phyloP scores from a whole-genome alignment of 768 basidiomycete genomes.

The Suillus lakei region DNA sequence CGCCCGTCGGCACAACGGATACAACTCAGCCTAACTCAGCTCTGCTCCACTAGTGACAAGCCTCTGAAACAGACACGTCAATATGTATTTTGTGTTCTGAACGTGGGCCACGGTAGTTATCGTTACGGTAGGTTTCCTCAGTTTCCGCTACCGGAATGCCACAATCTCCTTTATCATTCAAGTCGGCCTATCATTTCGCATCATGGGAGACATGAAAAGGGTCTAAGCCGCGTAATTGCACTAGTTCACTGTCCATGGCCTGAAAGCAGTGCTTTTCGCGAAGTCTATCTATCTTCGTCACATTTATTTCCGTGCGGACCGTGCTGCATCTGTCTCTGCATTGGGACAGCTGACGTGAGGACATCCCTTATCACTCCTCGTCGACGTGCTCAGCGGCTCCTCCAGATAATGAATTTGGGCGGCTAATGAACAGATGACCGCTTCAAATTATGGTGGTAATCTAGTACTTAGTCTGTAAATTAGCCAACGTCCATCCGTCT shows the following conservation, averaged over 20 bases:
- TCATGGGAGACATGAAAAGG: not conserved
- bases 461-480: not conserved
- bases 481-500: not conserved
- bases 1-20: not conserved
- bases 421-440: not conserved
- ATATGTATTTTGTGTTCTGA: not conserved
- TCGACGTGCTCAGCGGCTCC: not conserved
- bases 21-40: too few relatives aligned
- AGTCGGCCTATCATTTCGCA: not conserved
- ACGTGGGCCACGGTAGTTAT: not conserved
- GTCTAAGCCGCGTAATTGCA: not conserved
- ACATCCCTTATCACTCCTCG: not conserved
- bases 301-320: constrained; percentile 4
- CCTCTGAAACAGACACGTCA: constrained; percentile 5
- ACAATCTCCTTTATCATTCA: not conserved
- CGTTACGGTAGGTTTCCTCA: not conserved
- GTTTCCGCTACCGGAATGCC: not conserved
- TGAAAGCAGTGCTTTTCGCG: constrained; percentile 13
- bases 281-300: constrained; percentile 13
- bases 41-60: constrained; percentile 5
- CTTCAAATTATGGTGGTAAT: not conserved
- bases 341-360: not conserved
- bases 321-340: not conserved
- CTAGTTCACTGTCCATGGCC: not conserved
- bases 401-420: not conserved